A percentile compares a stretch with the other conserved stretches of the same genome.
phyloP scores from a whole-genome alignment of 768 basidiomycete species.

The Rhodotorula taiwanensis region DNA sequence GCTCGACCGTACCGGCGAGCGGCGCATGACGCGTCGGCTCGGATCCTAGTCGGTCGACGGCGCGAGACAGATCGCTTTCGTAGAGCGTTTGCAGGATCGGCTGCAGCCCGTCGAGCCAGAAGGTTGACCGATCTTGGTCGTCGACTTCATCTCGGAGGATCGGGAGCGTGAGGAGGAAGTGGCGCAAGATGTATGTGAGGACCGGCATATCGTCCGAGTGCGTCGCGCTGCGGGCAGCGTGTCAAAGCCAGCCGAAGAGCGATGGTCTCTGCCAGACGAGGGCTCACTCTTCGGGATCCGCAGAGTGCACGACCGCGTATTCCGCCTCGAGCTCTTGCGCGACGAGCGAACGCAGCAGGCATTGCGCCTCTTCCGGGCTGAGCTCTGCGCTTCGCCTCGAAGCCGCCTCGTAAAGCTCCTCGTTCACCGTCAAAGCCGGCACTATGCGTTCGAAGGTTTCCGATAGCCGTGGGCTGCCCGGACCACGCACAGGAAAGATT shows the following conservation, averaged over 20 bases:
- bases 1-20: slow-evolving; percentile 15
- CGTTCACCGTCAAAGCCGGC: too few species aligned
- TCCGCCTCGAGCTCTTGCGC: slow-evolving; percentile 23
- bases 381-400: too few species aligned
- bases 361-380: slow-evolving; percentile 23
- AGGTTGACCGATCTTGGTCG: slow-evolving; percentile 1
- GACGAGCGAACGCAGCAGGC: slow-evolving; percentile 21
- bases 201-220: slow-evolving; percentile 18
- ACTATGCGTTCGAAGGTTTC: too few species aligned
- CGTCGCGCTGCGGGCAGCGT: too few species aligned
- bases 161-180: slow-evolving; percentile 35
- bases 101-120: slow-evolving; percentile 28
- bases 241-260: too few species aligned
- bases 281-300: too few species aligned
- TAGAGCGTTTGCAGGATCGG: slow-evolving; percentile 24
- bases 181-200: slow-evolving; percentile 31
- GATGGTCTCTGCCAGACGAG: too few species aligned
- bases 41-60: slow-evolving; percentile 8
- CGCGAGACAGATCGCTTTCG: slow-evolving; percentile 20
- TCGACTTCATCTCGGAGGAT: slow-evolving; percentile 22
- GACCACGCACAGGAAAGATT: too few species aligned
- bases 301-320: too few species aligned
- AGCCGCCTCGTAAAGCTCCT: too few species aligned
- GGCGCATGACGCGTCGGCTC: not conserved
- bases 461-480: too few species aligned